These are phyloP conservation scores for Xylariaceae sp. DNA, from an alignment of 2,329 filamentous ascomycete species.

Conservation along the genomic window DNA sequence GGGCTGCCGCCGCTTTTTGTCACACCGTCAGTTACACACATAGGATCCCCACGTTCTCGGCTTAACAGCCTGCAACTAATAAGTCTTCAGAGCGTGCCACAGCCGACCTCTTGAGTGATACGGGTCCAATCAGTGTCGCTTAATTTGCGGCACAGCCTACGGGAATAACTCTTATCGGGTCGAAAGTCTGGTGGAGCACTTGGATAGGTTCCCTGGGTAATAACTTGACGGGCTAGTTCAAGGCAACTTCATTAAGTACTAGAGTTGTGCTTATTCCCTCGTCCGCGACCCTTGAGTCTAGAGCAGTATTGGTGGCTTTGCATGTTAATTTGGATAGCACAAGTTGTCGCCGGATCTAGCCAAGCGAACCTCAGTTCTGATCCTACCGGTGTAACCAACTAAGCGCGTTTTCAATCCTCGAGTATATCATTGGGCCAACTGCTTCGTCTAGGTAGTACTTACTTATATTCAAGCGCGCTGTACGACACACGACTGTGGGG, in stretches of 20 bases:
- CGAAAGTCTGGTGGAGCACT: not conserved
- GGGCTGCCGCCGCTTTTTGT: constrained; percentile 3
- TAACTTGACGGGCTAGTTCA: not conserved
- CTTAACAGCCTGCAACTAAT: too few species aligned
- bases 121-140: not conserved
- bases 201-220: not conserved
- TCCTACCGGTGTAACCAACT: constrained; percentile 17
- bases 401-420: constrained; percentile 13
- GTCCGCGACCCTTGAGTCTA: too few species aligned
- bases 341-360: too few species aligned
- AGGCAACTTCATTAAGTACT: too few species aligned
- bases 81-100: constrained; percentile 5
- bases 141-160: not conserved
- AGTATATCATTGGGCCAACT: not conserved
- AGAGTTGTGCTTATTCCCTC: too few species aligned
- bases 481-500: constrained; percentile 17
- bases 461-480: constrained; percentile 23
- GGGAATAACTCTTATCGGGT: not conserved
- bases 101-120: not conserved
- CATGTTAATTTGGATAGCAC: not conserved
- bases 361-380: too few species aligned
- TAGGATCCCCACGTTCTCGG: too few species aligned
- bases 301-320: too few species aligned
- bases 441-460: too few species aligned
- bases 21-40: constrained; percentile 10